These are phyloP conservation scores for Naegleria fowleri DNA, from an alignment of 208 protist genomes.

Conservation along the genomic window DNA sequence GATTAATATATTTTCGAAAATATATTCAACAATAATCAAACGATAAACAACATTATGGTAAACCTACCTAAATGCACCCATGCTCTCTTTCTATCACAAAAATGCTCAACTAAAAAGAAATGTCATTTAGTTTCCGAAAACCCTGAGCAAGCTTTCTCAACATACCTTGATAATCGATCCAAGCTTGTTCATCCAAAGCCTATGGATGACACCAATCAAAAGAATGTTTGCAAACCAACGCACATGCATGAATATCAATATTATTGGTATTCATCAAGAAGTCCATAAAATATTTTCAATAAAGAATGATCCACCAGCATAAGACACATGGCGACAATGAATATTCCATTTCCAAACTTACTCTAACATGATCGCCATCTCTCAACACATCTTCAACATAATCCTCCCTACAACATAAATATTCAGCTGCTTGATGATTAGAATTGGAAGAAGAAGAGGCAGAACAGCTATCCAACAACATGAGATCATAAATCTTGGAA, in stretches of 20 bases:
- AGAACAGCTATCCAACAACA: not conserved
- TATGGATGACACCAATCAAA: not conserved
- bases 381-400: not conserved
- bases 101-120: not conserved
- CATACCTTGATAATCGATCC: not conserved
- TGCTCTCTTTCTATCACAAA: constrained; percentile 1
- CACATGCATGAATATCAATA: too few species aligned
- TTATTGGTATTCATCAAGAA: too few species aligned
- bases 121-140: not conserved
- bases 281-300: too few species aligned
- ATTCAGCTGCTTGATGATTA: not conserved
- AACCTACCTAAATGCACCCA: not conserved
- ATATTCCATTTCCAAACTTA: too few species aligned
- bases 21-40: too few species aligned
- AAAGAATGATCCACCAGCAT: too few species aligned
- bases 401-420: not conserved
- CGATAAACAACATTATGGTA: not conserved
- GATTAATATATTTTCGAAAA: too few species aligned
- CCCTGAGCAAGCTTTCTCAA: not conserved
- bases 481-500: not conserved
- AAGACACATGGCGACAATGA: too few species aligned
- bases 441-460: not conserved
- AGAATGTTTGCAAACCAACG: too few species aligned
- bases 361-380: not conserved
- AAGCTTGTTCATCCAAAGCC: not conserved